Percentiles rank a stretch among this genome's conserved stretches.
Evolutionary conservation across 2,329 filamentous ascomycete species (phyloP).

Genomic region (Ophiostoma montium): DNA sequence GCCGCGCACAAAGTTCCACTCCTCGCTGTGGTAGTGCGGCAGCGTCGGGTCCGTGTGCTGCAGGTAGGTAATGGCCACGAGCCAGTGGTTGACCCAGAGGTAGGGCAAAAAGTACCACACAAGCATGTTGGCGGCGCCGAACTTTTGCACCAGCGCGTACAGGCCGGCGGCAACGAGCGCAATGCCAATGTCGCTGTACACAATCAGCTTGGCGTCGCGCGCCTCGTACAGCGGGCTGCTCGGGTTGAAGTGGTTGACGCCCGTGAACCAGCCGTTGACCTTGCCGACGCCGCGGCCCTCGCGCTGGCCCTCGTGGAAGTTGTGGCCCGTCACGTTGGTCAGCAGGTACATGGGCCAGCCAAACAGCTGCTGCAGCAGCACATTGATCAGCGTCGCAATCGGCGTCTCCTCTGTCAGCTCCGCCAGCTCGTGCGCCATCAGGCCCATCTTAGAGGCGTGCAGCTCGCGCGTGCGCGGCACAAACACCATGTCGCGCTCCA

Average conservation of each 20-base stretch:
- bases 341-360: slow-evolving; percentile 91
- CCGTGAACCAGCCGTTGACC: slow-evolving; percentile 61
- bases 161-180: slow-evolving; percentile 47
- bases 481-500: slow-evolving; percentile 98
- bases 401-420: slow-evolving; percentile 95
- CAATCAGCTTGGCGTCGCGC: slow-evolving; percentile 76
- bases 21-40: slow-evolving; percentile 72
- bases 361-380: slow-evolving; percentile 73
- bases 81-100: slow-evolving; percentile 98
- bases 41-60: slow-evolving; percentile 92
- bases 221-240: slow-evolving; percentile 80
- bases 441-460: slow-evolving; percentile 62
- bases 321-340: slow-evolving; percentile 89
- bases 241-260: slow-evolving; percentile 93
- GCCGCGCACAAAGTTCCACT: slow-evolving; percentile 86
- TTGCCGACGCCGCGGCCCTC: slow-evolving; percentile 93
- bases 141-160: slow-evolving; percentile 57
- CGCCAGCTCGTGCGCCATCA: slow-evolving; percentile 62
- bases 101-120: slow-evolving; percentile 96
- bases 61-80: slow-evolving; percentile 91
- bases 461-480: slow-evolving; percentile 81
- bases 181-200: slow-evolving; percentile 75
- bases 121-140: slow-evolving; percentile 71
- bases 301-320: slow-evolving; percentile 77
- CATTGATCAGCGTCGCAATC: slow-evolving; percentile 58